Evolutionary conservation across 441 rosid genomes (phyloP).

Genomic region (Jatropha podagrica): DNA sequence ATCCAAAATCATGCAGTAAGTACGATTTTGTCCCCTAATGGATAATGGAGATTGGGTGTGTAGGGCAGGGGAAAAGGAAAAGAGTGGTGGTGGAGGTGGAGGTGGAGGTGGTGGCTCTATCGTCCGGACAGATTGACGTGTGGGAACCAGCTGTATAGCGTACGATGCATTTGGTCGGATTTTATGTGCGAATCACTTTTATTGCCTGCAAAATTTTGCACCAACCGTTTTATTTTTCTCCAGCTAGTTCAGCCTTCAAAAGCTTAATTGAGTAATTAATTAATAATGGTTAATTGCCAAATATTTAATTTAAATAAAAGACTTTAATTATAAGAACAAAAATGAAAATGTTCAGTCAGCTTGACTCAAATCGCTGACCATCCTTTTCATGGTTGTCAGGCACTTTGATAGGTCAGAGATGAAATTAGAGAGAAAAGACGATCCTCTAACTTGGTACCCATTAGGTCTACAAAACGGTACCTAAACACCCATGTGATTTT

Average conservation of each 20-base stretch:
- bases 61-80: conserved; percentile 1
- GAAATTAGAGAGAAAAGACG: background rate
- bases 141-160: conserved; percentile 27
- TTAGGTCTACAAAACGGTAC: too few relatives aligned
- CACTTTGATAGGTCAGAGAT: too few relatives aligned
- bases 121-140: conserved; percentile 24
- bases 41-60: background rate
- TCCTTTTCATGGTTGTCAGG: background rate
- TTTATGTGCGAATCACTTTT: background rate
- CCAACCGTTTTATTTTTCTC: background rate
- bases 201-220: background rate
- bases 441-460: background rate
- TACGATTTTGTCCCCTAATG: too few relatives aligned
- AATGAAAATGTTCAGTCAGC: too few relatives aligned
- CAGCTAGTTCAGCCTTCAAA: background rate
- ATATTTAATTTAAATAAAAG: too few relatives aligned
- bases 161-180: conserved; percentile 26
- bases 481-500: background rate
- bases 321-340: too few relatives aligned
- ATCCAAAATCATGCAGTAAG: background rate
- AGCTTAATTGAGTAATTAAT: too few relatives aligned
- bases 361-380: background rate
- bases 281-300: too few relatives aligned
- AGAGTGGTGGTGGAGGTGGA: background rate
- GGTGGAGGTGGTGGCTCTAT: conserved; percentile 1